These are phyloP conservation scores for Suillus lakei DNA, from an alignment of 768 basidiomycete genomes.

Conservation along the genomic window DNA sequence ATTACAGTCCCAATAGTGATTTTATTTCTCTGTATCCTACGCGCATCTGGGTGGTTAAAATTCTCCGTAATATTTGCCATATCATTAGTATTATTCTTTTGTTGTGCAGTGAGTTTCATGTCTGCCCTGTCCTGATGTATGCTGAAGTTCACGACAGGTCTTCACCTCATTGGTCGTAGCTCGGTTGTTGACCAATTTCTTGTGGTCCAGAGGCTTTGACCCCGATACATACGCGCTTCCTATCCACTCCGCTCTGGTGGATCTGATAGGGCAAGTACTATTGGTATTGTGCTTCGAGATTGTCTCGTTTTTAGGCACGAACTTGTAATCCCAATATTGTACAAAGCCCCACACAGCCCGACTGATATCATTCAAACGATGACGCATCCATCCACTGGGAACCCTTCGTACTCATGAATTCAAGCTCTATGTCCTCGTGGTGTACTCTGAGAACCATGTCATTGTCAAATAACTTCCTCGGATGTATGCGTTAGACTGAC, in stretches of 20 bases:
- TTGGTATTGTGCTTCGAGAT: conserved; percentile 79
- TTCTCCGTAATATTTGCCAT: conserved; percentile 69
- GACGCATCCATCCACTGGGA: not conserved
- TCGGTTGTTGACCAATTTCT: conserved; percentile 65
- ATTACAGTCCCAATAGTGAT: conserved; percentile 82
- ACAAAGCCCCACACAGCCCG: not conserved
- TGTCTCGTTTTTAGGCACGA: conserved; percentile 50
- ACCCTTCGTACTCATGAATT: not conserved
- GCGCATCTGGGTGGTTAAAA: conserved; percentile 76
- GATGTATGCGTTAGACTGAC: not conserved
- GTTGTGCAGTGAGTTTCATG: conserved; percentile 65
- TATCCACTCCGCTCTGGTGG: conserved; percentile 87
- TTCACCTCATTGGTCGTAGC: conserved; percentile 71
- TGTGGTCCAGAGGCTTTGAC: conserved; percentile 81
- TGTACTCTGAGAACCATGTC: not conserved
- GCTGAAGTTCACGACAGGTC: conserved; percentile 51
- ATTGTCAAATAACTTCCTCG: not conserved
- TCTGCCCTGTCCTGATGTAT: conserved; percentile 4
- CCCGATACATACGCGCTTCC: conserved; percentile 96
- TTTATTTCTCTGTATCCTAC: conserved; percentile 70
- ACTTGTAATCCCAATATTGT: conserved; percentile 9
- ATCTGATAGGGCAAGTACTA: conserved; percentile 81
- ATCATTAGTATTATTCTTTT: conserved; percentile 73
- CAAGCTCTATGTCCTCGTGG: not conserved
- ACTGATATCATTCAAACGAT: not conserved